These are phyloP conservation scores for Thermothelomyces thermophilus DNA, from an alignment of 2,329 filamentous ascomycete species.

Conservation along the genomic window DNA sequence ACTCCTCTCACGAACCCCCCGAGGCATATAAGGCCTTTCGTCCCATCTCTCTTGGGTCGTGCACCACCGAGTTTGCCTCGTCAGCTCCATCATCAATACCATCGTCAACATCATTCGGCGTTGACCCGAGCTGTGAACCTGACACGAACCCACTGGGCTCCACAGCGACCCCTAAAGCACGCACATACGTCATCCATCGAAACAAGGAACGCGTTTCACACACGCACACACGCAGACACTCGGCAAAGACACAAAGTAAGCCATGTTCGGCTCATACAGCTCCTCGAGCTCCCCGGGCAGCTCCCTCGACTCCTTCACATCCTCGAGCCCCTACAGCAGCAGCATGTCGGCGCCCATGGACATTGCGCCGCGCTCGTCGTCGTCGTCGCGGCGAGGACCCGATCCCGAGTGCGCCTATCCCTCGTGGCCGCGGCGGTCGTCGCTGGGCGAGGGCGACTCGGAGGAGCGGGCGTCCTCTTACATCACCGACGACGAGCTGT, in stretches of 20 bases:
- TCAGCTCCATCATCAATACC: conserved; percentile 12
- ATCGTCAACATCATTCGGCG: neutral
- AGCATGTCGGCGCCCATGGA: conserved; percentile 44
- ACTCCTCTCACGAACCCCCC: too few species aligned
- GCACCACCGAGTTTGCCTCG: conserved; percentile 7
- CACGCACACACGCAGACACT: conserved; percentile 15
- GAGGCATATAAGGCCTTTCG: conserved; percentile 12
- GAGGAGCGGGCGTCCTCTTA: conserved; percentile 47
- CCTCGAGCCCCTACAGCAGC: conserved; percentile 40
- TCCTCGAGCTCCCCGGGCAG: conserved; percentile 27
- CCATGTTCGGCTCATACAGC: conserved; percentile 43
- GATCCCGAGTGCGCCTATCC: conserved; percentile 49
- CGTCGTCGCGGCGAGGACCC: conserved; percentile 32
- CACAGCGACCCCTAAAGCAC: conserved; percentile 4
- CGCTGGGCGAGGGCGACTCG: conserved; percentile 39
- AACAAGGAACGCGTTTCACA: conserved; percentile 7
- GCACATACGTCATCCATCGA: conserved; percentile 16
- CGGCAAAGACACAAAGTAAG: neutral
- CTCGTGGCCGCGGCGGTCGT: conserved; percentile 51
- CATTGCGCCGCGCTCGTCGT: conserved; percentile 35
- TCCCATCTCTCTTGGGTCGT: conserved; percentile 11
- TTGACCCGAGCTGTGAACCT: neutral
- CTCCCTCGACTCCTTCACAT: conserved; percentile 27
- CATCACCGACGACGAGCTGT: conserved; percentile 59
- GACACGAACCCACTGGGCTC: conserved; percentile 4